Percentiles rank a stretch among this genome's conserved stretches.
Evolutionary conservation across 2,329 filamentous ascomycete species (phyloP).

Genomic region (Colletotrichum spaethianum): DNA sequence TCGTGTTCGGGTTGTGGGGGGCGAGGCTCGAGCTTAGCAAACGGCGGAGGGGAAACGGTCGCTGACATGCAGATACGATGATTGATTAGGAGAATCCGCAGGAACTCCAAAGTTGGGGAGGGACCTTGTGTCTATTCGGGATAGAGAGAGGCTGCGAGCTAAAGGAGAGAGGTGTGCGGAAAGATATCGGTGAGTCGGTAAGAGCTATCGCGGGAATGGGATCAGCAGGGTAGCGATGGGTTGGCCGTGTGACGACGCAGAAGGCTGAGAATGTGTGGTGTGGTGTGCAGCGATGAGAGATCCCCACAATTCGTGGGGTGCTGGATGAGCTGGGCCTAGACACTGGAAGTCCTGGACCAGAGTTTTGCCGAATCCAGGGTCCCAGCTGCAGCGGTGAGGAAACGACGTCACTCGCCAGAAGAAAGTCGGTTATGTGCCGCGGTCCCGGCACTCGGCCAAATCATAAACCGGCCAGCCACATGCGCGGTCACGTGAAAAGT

Average conservation of each 20-base stretch:
- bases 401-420: conserved; percentile 30
- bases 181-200: background rate
- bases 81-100: background rate
- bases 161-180: background rate
- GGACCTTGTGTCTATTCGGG: accelerated
- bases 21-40: conserved; percentile 35
- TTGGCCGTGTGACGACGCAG: conserved; percentile 36
- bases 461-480: background rate
- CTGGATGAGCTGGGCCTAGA: background rate
- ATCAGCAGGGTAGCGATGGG: conserved; percentile 31
- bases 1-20: conserved; percentile 15
- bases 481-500: too few species aligned
- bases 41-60: conserved; percentile 25
- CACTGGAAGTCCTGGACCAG: conserved; percentile 2
- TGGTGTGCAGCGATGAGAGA: conserved; percentile 12
- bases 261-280: conserved; percentile 29
- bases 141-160: background rate
- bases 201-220: conserved; percentile 27
- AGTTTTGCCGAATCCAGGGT: conserved; percentile 41
- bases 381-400: background rate
- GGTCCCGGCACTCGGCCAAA: background rate
- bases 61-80: conserved; percentile 20
- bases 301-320: conserved; percentile 37
- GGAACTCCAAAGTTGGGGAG: too few species aligned
- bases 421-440: background rate